A percentile compares a stretch with the other conserved stretches of the same genome.
Conservation (phyloP, 495 filamentous ascomycete genomes). For the Aspergillus biplanus region DNA sequence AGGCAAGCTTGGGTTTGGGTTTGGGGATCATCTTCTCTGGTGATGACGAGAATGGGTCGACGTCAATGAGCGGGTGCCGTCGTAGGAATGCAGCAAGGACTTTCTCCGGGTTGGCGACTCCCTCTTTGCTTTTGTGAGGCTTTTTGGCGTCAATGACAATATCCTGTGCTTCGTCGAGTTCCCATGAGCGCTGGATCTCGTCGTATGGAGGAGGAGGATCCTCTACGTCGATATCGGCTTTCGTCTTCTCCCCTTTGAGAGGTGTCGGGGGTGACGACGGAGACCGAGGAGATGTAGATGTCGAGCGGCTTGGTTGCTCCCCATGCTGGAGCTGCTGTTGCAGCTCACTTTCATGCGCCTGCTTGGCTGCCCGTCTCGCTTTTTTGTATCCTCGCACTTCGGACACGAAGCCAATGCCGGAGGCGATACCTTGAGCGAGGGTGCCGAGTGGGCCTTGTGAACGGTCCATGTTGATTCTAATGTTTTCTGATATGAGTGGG, state of each 20-base stretch:
- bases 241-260: conserved; percentile 4
- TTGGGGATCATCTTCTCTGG: background rate
- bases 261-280: conserved; percentile 15
- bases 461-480: conserved; percentile 8
- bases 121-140: conserved; percentile 17
- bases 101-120: conserved; percentile 21
- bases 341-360: conserved; percentile 20
- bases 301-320: conserved; percentile 15
- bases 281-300: conserved; percentile 24
- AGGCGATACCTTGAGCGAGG: conserved; percentile 29
- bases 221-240: conserved; percentile 15
- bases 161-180: conserved; percentile 49
- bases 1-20: conserved; percentile 28
- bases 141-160: conserved; percentile 14
- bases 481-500: background rate
- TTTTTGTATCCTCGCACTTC: conserved; percentile 42
- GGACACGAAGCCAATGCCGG: conserved; percentile 51
- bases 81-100: conserved; percentile 31
- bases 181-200: conserved; percentile 49
- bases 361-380: conserved; percentile 27
- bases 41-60: background rate
- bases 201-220: conserved; percentile 24
- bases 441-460: conserved; percentile 12
- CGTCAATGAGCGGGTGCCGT: conserved; percentile 16
- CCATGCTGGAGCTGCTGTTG: background rate